phyloP scores from a whole-genome alignment of 345 rosid species.

The Anacardium occidentale region DNA sequence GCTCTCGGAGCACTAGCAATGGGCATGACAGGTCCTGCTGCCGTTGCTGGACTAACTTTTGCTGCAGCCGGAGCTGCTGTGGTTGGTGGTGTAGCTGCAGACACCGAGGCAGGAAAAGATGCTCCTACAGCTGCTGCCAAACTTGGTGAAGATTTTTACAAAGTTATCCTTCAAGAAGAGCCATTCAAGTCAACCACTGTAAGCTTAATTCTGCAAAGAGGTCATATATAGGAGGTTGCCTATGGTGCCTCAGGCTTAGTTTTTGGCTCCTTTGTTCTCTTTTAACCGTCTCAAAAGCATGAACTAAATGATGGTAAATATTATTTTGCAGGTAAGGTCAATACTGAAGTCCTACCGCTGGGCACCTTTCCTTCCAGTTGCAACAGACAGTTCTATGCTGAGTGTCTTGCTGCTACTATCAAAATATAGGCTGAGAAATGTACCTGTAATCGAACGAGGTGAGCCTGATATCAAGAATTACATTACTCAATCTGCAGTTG shows the following conservation, averaged over 20 bases:
- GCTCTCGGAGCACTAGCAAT: conserved; percentile 73
- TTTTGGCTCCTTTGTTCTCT: neutral
- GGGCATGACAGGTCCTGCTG: conserved; percentile 70
- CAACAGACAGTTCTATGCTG: conserved; percentile 76
- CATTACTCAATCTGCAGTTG: conserved; percentile 81
- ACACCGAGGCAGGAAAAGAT: conserved; percentile 59
- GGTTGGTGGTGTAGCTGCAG: conserved; percentile 70
- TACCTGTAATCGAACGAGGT: conserved; percentile 72
- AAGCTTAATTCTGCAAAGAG: conserved; percentile 21
- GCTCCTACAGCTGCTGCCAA: conserved; percentile 66
- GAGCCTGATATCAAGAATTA: conserved; percentile 67
- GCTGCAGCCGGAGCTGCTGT: conserved; percentile 90
- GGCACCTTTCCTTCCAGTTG: conserved; percentile 82
- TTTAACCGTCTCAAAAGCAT: neutral
- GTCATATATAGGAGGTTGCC: neutral
- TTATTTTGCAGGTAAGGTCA: conserved; percentile 54
- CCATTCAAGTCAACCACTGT: conserved; percentile 84
- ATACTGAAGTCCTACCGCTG: conserved; percentile 72
- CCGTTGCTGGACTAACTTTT: conserved; percentile 60
- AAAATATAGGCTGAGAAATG: conserved; percentile 74
- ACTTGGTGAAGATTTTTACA: conserved; percentile 74
- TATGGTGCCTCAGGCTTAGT: neutral
- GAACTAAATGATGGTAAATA: conserved; percentile 4
- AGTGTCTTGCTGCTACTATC: conserved; percentile 74
- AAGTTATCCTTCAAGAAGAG: conserved; percentile 74